A percentile compares a stretch with the other conserved stretches of the same genome.
Evolutionary conservation across 192 early-diverging fungal genomes (phyloP).

Genomic region (Chytriomyces hyalinus): DNA sequence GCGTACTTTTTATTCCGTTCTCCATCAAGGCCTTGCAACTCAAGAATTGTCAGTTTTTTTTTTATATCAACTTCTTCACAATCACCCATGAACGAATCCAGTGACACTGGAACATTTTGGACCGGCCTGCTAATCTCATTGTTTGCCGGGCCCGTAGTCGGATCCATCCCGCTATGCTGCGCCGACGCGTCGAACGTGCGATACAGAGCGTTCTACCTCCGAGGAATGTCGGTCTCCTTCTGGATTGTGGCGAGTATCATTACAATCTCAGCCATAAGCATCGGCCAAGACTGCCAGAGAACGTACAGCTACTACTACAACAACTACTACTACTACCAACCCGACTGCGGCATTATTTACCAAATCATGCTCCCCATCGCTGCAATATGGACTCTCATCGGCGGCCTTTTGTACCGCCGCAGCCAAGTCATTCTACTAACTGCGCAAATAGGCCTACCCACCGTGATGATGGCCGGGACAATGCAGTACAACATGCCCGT

Average conservation of each 20-base stretch:
- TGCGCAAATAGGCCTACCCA: too few species aligned
- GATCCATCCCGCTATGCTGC: conserved; percentile 8
- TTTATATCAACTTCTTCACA: too few species aligned
- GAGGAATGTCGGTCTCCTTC: conserved; percentile 10
- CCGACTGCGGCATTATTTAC: conserved; percentile 13
- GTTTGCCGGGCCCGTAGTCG: conserved; percentile 6
- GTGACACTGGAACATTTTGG: not conserved
- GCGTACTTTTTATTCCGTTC: too few species aligned
- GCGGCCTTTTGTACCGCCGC: not conserved
- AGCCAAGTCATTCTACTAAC: not conserved
- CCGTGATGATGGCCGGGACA: too few species aligned
- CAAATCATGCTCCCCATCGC: not conserved
- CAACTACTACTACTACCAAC: not conserved
- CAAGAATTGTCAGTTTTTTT: too few species aligned
- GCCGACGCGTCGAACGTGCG: not conserved
- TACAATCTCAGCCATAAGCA: not conserved
- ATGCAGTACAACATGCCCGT: too few species aligned
- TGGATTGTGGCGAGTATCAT: not conserved
- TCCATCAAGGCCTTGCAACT: too few species aligned
- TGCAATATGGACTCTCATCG: not conserved
- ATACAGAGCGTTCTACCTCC: conserved; percentile 1
- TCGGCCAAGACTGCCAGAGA: conserved; percentile 7
- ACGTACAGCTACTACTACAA: not conserved
- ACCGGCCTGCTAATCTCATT: conserved; percentile 1
- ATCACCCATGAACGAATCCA: too few species aligned